Base-by-base conservation (phyloP, 2,329 filamentous ascomycete genomes). In the Aspergillus pseudoterreus region DNA sequence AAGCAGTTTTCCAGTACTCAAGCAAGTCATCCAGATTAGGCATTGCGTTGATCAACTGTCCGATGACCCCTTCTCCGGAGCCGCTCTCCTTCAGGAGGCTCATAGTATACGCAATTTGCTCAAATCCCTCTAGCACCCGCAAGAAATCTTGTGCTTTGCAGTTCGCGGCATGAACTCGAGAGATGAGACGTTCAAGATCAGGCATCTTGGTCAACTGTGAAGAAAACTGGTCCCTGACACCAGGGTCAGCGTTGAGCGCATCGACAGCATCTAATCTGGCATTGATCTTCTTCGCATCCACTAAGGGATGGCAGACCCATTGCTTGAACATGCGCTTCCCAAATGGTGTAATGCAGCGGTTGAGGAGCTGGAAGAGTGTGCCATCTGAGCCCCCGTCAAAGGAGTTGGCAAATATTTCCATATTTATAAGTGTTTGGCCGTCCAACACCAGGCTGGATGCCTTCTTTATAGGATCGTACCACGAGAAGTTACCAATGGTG, bases 51-150 rank as follows among this genome's bases (percentile, higher is more conserved):
- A 97, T 84, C 36, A 99, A 82, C 48, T 91, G 85, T 51, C 91
- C 88, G 39, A 99, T 87, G 2, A 97, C 80, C 2, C 90, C 88
- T 45, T 90, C 86, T 2, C 87, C 88, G n/a, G 85, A 82, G 48
- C 86, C 83, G 61, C 88, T 88, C 8, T 85, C 80, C 43, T 81
- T 79, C 1, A 97, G 80, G 19, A 97, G 79, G 47, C 84, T 82
- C 80, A 96, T 90, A 1, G 92, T 95, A 68, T 96, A 94, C 57
- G 96, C 91, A 43, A 99, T 97, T 71, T 96, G 92, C 74, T 97
- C 94, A 61, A 96, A 99, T 0, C 94, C 94, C 69, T 97, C 92
- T 0, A 99, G 78, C 0, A 97, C 92, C 44, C 86, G 88, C 43
- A 97, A 84, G 68, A 99, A 99, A 67, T 99, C 94, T 51, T 94